Evolutionary conservation across 1,139 yeast genomes (phyloP).

Genomic region (Nakaseomyces kungkrabaensis): DNA sequence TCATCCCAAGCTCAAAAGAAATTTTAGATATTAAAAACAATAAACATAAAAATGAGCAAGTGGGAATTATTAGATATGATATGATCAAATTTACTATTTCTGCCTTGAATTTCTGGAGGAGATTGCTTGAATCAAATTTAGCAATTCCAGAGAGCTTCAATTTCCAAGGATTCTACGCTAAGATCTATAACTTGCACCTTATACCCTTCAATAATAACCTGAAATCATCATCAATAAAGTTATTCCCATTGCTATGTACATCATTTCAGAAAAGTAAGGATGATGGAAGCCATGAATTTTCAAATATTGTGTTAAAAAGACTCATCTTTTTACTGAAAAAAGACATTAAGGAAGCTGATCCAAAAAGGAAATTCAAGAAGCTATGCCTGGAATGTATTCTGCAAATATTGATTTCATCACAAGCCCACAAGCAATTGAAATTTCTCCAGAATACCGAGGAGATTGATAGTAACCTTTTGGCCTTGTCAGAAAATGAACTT

Average conservation of each 20-base stretch:
- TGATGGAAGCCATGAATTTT: conserved; percentile 5
- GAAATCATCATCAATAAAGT: conserved; percentile 9
- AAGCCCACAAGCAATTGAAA: conserved; percentile 6
- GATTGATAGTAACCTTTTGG: neutral
- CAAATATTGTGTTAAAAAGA: conserved; percentile 13
- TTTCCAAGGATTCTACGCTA: conserved; percentile 37
- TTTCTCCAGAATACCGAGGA: conserved; percentile 2
- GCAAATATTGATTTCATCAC: conserved; percentile 12
- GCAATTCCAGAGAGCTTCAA: conserved; percentile 32
- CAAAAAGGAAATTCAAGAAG: conserved; percentile 7
- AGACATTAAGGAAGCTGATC: conserved; percentile 3
- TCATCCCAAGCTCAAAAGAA: conserved; percentile 14
- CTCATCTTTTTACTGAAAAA: conserved; percentile 10
- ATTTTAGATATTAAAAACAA: conserved; percentile 19
- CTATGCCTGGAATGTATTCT: conserved; percentile 14
- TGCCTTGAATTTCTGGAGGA: conserved; percentile 27
- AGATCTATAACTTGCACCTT: conserved; percentile 46
- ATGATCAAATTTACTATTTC: conserved; percentile 15
- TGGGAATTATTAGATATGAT: conserved; percentile 12
- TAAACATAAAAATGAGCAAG: neutral
- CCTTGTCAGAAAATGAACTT: neutral
- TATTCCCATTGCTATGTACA: conserved; percentile 14
- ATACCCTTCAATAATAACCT: conserved; percentile 10
- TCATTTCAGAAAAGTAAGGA: neutral
- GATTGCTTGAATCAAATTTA: conserved; percentile 27